Percentiles rank a stretch among this genome's conserved stretches.
Conservation (phyloP, 371 early-diverging fungal species). For the Rhizopus sp. region DNA sequence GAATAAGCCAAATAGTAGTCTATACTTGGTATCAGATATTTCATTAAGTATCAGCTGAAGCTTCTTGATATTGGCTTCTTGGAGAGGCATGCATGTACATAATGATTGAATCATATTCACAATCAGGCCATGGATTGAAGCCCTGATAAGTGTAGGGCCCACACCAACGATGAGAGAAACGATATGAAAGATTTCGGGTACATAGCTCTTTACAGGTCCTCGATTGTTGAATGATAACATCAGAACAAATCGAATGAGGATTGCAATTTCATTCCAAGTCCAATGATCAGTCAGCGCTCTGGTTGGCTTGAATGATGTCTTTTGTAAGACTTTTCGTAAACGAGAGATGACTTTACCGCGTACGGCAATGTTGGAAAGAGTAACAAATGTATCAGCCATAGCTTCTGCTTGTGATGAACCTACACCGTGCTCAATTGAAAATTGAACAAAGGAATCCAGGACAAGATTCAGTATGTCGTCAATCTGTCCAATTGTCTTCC, state of each 20-base stretch:
- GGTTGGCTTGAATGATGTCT: slow-evolving; percentile 77
- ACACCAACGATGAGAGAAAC: slow-evolving; percentile 81
- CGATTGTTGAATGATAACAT: slow-evolving; percentile 91
- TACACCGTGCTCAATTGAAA: slow-evolving; percentile 80
- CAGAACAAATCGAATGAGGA: slow-evolving; percentile 82
- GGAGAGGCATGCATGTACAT: slow-evolving; percentile 74
- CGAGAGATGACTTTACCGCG: slow-evolving; percentile 81
- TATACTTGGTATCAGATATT: slow-evolving; percentile 77
- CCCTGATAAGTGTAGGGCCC: slow-evolving; percentile 82
- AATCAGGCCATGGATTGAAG: slow-evolving; percentile 90
- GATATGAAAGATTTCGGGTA: slow-evolving; percentile 88
- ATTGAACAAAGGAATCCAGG: slow-evolving; percentile 79
- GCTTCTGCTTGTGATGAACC: slow-evolving; percentile 83
- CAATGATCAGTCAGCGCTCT: slow-evolving; percentile 77
- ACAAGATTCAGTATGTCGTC: slow-evolving; percentile 82
- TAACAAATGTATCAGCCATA: slow-evolving; percentile 85
- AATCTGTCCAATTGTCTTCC: slow-evolving; percentile 78
- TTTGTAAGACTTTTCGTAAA: slow-evolving; percentile 71
- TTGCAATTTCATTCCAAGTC: slow-evolving; percentile 88
- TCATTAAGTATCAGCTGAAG: slow-evolving; percentile 64
- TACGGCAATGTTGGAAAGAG: slow-evolving; percentile 80
- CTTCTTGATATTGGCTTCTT: slow-evolving; percentile 62
- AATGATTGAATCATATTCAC: slow-evolving; percentile 89
- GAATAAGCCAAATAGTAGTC: slow-evolving; percentile 79
- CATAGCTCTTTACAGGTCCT: slow-evolving; percentile 69